Conservation (phyloP, 1,284 basidiomycete genomes). For the Somion occarium region DNA sequence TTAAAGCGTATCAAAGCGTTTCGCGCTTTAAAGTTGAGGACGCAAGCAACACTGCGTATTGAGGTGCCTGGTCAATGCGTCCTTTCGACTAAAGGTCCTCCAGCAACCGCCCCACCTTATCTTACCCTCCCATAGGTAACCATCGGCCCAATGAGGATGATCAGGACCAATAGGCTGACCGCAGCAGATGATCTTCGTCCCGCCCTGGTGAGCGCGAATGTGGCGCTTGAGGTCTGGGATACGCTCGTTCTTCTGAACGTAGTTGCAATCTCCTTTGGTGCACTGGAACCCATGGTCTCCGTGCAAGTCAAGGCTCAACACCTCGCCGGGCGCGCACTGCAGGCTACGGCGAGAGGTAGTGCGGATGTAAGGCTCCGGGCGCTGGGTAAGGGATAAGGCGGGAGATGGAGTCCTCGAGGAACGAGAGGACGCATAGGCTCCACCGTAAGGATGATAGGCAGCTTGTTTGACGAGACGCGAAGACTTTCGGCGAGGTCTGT, state of each 20-base stretch:
- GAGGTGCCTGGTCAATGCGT: slow-evolving; percentile 22
- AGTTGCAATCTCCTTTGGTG: slow-evolving; percentile 10
- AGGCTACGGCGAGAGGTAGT: background rate
- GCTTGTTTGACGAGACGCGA: too few species aligned
- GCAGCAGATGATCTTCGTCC: slow-evolving; percentile 19
- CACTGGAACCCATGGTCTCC: slow-evolving; percentile 2
- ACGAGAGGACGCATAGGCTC: too few species aligned
- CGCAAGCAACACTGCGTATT: too few species aligned
- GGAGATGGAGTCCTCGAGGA: background rate
- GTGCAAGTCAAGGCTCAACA: background rate
- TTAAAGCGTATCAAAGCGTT: too few species aligned
- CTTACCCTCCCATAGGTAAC: background rate
- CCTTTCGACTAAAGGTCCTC: slow-evolving; percentile 17
- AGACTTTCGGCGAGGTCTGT: background rate
- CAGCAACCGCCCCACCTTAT: slow-evolving; percentile 19
- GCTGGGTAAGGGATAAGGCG: background rate
- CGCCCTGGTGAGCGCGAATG: slow-evolving; percentile 42
- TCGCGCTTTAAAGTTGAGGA: too few species aligned
- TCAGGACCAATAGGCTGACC: slow-evolving; percentile 5
- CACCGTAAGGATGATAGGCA: too few species aligned
- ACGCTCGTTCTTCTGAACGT: slow-evolving; percentile 34
- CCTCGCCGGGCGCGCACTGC: background rate
- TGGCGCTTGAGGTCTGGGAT: slow-evolving; percentile 51
- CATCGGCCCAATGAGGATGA: background rate
- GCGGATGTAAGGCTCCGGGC: background rate